Evolutionary conservation across 176 grass and related monocot species (phyloP).

Genomic region (Carex kokanica): DNA sequence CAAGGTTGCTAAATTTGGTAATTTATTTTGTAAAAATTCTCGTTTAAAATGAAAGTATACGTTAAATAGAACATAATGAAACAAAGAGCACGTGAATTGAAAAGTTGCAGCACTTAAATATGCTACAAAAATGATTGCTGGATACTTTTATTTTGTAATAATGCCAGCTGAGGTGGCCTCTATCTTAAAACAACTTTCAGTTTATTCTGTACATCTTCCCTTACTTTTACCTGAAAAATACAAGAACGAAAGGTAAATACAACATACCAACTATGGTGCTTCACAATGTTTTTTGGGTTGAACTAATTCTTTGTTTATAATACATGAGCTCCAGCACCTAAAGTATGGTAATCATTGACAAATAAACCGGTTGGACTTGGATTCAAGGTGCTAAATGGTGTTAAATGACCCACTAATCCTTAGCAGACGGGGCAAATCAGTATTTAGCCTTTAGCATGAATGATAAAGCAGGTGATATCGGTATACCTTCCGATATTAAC

Average conservation of each 20-base stretch:
- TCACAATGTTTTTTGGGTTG: background rate
- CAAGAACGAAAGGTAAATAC: background rate
- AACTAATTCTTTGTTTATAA: background rate
- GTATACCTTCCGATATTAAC: background rate
- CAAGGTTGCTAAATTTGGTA: background rate
- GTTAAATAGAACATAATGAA: conserved; percentile 8
- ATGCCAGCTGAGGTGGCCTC: conserved; percentile 13
- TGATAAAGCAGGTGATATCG: background rate
- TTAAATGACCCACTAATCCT: background rate
- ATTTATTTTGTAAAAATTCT: background rate
- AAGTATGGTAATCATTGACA: too few species aligned
- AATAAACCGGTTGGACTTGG: too few species aligned
- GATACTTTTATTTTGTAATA: background rate
- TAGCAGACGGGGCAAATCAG: background rate
- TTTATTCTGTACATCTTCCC: conserved; percentile 84
- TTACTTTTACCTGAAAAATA: conserved; percentile 64
- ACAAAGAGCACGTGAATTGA: background rate
- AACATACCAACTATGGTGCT: background rate
- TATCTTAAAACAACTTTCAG: conserved; percentile 75
- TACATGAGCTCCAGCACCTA: background rate
- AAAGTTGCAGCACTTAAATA: conserved; percentile 4
- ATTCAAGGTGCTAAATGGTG: background rate
- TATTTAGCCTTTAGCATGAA: background rate
- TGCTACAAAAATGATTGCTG: background rate
- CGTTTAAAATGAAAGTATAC: background rate